Conservation (phyloP, 768 basidiomycete genomes). For the Lactifluus subvellereus region DNA sequence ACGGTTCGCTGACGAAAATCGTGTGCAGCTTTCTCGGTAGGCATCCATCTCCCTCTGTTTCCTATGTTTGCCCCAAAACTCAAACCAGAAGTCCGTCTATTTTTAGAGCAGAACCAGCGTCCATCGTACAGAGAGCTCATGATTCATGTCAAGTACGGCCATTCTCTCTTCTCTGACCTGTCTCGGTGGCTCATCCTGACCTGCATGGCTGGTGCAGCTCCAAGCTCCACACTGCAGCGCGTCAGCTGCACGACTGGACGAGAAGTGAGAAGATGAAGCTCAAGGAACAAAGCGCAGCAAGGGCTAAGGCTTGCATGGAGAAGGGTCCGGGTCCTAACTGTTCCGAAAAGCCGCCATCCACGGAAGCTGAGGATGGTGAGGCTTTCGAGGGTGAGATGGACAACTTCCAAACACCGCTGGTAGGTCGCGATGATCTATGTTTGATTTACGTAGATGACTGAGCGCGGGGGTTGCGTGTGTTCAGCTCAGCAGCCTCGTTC, state of each 20-base stretch:
- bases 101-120: conserved; percentile 3
- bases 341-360: neutral
- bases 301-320: neutral
- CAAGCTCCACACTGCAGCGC: conserved; percentile 8
- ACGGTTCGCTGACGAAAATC: conserved; percentile 22
- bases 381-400: conserved; percentile 15
- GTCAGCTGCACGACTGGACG: conserved; percentile 19
- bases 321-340: neutral
- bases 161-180: neutral
- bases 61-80: neutral
- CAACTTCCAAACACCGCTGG: conserved; percentile 23
- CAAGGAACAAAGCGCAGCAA: neutral
- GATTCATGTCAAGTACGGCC: conserved; percentile 20
- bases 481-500: conserved; percentile 22
- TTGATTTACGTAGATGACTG: conserved; percentile 3
- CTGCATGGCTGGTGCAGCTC: neutral
- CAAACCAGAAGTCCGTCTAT: neutral
- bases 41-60: neutral
- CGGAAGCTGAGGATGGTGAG: conserved; percentile 4
- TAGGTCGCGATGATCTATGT: conserved; percentile 1
- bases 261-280: conserved; percentile 12
- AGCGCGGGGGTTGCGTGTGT: neutral
- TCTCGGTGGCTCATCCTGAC: neutral
- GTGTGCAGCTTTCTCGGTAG: conserved; percentile 15
- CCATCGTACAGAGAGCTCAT: conserved; percentile 24